Base-by-base conservation (phyloP, 768 basidiomycete genomes). In the Fomitopsis serialis region DNA sequence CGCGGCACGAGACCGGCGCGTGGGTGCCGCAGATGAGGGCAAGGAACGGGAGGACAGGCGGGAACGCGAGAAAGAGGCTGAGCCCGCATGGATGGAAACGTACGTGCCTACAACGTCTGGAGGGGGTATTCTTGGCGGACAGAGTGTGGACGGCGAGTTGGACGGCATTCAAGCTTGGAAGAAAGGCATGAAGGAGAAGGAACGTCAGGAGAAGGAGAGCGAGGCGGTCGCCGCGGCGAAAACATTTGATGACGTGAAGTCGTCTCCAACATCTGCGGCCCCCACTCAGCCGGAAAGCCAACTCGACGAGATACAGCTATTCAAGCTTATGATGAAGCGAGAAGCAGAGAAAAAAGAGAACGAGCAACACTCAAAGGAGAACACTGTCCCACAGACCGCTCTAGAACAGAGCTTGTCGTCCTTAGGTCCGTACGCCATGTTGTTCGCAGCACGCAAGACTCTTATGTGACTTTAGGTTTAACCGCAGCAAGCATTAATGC, bases 61-160 rank as follows among this genome's bases (percentile, higher is more conserved):
- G 57, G 81, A 80, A 49, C 73, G 78, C 27, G 79, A 84, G 48
- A 75, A 78, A 52, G 91, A 93, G 72, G 90, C 87, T 62, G 91
- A 92, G 64, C 91, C 90, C 22, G 90, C 90, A 17, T 93, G 90
- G 90, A 93, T 93, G 90, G 91, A 92, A 58, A 83, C 87, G 19
- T 91, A 90, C 64, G 78, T 91, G 55, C 89, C 89, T 12, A 76
- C 71, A 48, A 76, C 76, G 22, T 66, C 80, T 17, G 72, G 70
- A 29, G 71, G 74, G 45, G 87, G 85, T 13, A 82, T 89, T 50
- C 73, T 89, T 50, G 86, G 87, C 17, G 80, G 80, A 8, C 78
- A 79, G 55, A 72, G 71, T 29, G 67, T 70, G 24, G 78, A 80
- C 45, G 90, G 87, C 19, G 86, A 87, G 62, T 71, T 90, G 23